These are phyloP conservation scores for Plantago major DNA, from an alignment of 257 asterid genomes.

Conservation along the genomic window DNA sequence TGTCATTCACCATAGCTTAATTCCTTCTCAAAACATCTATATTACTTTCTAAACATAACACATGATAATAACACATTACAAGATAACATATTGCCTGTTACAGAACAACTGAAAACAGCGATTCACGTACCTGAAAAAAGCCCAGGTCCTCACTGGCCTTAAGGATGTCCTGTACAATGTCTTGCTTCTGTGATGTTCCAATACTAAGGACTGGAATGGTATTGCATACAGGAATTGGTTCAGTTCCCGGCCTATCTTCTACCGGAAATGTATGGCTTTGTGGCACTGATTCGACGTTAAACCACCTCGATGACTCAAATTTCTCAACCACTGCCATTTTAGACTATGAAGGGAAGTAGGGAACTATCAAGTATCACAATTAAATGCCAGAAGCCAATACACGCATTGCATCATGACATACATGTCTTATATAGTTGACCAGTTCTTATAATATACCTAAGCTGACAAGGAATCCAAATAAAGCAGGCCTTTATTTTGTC, in stretches of 20 bases:
- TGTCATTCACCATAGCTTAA: too few species aligned
- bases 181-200: constrained; percentile 17
- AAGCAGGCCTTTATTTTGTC: too few species aligned
- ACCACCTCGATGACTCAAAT: constrained; percentile 31
- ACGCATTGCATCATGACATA: too few species aligned
- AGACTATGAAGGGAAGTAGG: constrained; percentile 7
- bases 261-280: constrained; percentile 31
- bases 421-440: too few species aligned
- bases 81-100: neutral
- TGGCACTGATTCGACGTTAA: constrained; percentile 46
- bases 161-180: constrained; percentile 13
- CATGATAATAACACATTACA: too few species aligned
- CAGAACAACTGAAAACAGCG: neutral
- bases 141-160: constrained; percentile 51
- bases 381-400: too few species aligned
- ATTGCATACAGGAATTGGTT: constrained; percentile 30
- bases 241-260: constrained; percentile 45
- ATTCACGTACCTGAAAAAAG: constrained; percentile 41
- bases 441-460: too few species aligned
- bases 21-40: too few species aligned
- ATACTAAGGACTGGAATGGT: constrained; percentile 45
- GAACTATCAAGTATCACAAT: neutral
- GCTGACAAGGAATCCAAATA: too few species aligned
- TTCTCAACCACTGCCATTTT: constrained; percentile 3
- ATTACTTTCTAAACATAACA: too few species aligned